Evolutionary conservation across 805 yeast genomes (phyloP).

Genomic region (Starmerella potacharoeniae): DNA sequence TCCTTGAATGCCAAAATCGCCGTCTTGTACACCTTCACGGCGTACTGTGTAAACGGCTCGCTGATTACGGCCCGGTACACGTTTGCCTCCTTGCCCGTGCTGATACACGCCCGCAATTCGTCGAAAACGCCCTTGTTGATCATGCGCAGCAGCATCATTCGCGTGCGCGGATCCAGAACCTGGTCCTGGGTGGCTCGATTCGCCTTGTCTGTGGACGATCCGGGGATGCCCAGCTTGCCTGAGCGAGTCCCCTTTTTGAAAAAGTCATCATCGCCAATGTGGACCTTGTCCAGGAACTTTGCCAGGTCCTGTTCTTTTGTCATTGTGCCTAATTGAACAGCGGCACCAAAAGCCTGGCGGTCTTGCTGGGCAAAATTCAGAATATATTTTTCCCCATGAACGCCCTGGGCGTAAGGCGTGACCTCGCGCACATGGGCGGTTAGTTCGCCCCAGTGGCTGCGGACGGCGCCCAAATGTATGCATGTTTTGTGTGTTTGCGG

Average conservation of each 20-base stretch:
- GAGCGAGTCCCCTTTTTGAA: conserved; percentile 23
- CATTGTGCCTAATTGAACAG: background rate
- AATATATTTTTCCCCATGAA: background rate
- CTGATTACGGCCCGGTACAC: conserved; percentile 65
- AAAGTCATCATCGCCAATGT: conserved; percentile 20
- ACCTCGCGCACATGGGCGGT: too few species aligned
- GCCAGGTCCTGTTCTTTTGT: conserved; percentile 8
- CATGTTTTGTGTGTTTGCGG: too few species aligned
- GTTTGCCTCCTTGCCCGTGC: conserved; percentile 98
- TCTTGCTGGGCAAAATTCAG: background rate
- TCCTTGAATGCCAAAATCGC: conserved; percentile 95
- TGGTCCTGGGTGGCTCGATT: conserved; percentile 96
- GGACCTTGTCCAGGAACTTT: conserved; percentile 19
- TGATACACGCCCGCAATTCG: conserved; percentile 81
- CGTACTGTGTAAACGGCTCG: conserved; percentile 31
- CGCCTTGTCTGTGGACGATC: conserved; percentile 50
- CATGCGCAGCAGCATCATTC: conserved; percentile 67
- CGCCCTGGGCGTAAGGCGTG: too few species aligned
- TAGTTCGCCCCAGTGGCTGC: too few species aligned
- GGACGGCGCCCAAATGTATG: too few species aligned
- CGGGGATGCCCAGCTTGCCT: conserved; percentile 19
- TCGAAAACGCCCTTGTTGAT: conserved; percentile 75
- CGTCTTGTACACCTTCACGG: conserved; percentile 90
- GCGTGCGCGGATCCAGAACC: conserved; percentile 89
- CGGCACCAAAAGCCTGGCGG: background rate